phyloP scores from a whole-genome alignment of 495 filamentous ascomycete species.

The Peziza echinospora region DNA sequence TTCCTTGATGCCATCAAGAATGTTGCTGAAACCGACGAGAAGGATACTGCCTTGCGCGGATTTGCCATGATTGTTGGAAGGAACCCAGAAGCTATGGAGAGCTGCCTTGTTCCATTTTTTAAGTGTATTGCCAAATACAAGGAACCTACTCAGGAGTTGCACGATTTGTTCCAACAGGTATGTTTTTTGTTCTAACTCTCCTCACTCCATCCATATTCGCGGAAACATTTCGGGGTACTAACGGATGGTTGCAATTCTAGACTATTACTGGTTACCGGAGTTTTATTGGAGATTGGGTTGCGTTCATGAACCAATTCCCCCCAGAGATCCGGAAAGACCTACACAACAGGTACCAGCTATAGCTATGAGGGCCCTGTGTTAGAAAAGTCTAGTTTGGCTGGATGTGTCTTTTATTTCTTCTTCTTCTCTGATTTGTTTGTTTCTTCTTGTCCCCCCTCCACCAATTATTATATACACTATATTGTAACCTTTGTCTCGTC shows the following conservation, averaged over 20 bases:
- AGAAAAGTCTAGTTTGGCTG: too few species aligned
- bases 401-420: too few species aligned
- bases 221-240: not conserved
- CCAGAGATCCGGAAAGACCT: not conserved
- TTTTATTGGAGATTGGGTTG: slow-evolving; percentile 66
- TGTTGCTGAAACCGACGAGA: slow-evolving; percentile 80
- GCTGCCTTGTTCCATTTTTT: slow-evolving; percentile 62
- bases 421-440: too few species aligned
- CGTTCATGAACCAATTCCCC: slow-evolving; percentile 50
- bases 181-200: slow-evolving; percentile 20
- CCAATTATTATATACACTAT: too few species aligned
- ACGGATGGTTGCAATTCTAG: slow-evolving; percentile 26
- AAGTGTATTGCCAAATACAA: slow-evolving; percentile 57
- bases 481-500: too few species aligned
- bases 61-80: slow-evolving; percentile 65
- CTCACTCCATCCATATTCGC: slow-evolving; percentile 24
- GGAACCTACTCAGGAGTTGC: slow-evolving; percentile 26
- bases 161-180: slow-evolving; percentile 28
- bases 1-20: slow-evolving; percentile 67
- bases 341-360: not conserved
- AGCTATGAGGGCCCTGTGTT: too few species aligned
- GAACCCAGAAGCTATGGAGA: slow-evolving; percentile 85
- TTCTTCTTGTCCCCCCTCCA: too few species aligned
- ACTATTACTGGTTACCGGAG: slow-evolving; percentile 61
- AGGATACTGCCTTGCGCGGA: slow-evolving; percentile 76